Evolutionary conservation across 179 eudicot genomes (phyloP).

Genomic region (Vitellaria paradoxa): DNA sequence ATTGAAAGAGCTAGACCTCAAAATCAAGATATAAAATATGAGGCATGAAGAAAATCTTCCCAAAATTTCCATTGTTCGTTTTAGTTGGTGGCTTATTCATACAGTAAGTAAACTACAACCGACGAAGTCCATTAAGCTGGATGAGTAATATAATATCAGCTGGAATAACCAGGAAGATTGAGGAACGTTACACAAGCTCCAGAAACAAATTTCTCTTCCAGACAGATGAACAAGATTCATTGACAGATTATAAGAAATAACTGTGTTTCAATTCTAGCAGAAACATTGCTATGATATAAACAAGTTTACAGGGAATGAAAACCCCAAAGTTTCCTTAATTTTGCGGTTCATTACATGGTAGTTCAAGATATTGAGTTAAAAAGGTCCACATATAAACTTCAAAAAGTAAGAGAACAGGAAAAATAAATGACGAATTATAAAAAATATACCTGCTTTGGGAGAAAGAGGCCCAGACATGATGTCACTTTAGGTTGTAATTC

Average conservation of each 20-base stretch:
- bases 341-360: background rate
- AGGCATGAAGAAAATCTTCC: background rate
- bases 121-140: background rate
- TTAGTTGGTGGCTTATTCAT: conserved; percentile 7
- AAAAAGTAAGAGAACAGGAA: background rate
- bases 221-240: background rate
- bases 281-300: background rate
- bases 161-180: background rate
- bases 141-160: background rate
- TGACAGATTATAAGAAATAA: background rate
- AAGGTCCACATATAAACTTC: background rate
- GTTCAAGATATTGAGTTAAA: background rate
- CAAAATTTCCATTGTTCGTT: background rate
- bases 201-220: background rate
- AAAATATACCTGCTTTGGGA: conserved; percentile 9
- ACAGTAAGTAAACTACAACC: background rate
- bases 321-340: too few relatives aligned
- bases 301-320: background rate
- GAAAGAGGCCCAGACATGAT: conserved; percentile 18
- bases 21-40: background rate
- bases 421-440: background rate
- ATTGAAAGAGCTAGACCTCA: background rate
- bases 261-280: background rate
- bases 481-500: background rate
- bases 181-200: background rate